Conservation (phyloP, 1,139 yeast genomes). For the Candida sanyaensis region DNA sequence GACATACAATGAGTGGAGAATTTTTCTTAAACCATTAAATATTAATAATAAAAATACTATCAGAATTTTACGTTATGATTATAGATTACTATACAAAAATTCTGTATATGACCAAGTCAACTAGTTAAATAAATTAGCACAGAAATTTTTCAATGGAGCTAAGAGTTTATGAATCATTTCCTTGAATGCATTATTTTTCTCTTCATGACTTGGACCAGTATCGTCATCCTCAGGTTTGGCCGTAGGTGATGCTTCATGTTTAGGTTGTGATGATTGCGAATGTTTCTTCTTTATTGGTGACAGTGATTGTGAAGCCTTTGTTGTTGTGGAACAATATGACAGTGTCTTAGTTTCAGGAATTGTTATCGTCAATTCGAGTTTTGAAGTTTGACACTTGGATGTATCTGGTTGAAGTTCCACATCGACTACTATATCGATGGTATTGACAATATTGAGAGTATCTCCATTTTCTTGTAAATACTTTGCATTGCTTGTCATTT, state of each 20-base stretch:
- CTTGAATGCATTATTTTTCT: constrained; percentile 5
- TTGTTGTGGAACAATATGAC: background rate
- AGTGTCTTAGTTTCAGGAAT: background rate
- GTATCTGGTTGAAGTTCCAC: constrained; percentile 15
- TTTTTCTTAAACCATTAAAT: constrained; percentile 26
- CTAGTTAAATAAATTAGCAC: constrained; percentile 12
- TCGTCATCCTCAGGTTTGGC: constrained; percentile 1
- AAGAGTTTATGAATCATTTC: constrained; percentile 13
- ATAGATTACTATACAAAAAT: constrained; percentile 12
- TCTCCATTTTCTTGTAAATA: constrained; percentile 42
- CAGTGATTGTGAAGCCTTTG: background rate
- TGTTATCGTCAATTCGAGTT: too few relatives aligned
- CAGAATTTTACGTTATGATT: constrained; percentile 20
- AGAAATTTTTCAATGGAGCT: constrained; percentile 13
- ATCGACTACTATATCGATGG: constrained; percentile 24
- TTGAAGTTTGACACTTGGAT: background rate
- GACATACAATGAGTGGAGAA: constrained; percentile 29
- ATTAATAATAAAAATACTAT: constrained; percentile 16
- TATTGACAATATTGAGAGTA: constrained; percentile 18
- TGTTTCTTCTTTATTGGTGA: too few relatives aligned
- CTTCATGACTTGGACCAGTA: background rate
- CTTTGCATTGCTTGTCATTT: constrained; percentile 36
- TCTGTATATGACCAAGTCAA: constrained; percentile 3
- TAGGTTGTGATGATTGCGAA: too few relatives aligned
- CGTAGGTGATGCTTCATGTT: background rate